These are phyloP conservation scores for Backusella tuberculispora DNA, from an alignment of 192 early-diverging fungal genomes.

Conservation along the genomic window DNA sequence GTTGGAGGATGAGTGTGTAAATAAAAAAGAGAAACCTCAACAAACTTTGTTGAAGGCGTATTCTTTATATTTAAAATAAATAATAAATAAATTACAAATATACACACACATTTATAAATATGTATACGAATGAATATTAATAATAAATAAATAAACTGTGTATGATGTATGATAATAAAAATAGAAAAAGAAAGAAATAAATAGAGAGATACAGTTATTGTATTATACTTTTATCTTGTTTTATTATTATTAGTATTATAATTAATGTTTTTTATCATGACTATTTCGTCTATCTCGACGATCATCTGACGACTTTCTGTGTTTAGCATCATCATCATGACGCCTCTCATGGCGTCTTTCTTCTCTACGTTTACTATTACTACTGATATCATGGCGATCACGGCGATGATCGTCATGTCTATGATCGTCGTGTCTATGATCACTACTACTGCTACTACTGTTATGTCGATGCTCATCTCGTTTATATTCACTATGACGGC, in stretches of 20 bases:
- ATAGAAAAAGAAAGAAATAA: too few species aligned
- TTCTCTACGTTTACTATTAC: conserved; percentile 30
- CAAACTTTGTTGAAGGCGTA: conserved; percentile 55
- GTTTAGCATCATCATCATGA: conserved; percentile 26
- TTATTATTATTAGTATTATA: not conserved
- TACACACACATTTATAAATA: not conserved
- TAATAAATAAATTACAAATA: not conserved
- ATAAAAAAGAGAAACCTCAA: conserved; percentile 45
- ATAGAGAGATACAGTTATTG: too few species aligned
- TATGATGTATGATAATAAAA: too few species aligned
- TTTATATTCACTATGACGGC: conserved; percentile 39
- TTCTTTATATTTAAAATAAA: conserved; percentile 42
- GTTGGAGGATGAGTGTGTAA: conserved; percentile 67
- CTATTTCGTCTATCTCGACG: conserved; percentile 25
- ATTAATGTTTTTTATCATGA: conserved; percentile 5
- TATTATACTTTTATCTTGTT: not conserved
- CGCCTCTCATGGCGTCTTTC: conserved; percentile 31
- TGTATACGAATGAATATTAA: too few species aligned
- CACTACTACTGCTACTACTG: conserved; percentile 33
- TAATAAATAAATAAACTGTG: too few species aligned
- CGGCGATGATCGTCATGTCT: not conserved
- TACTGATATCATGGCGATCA: conserved; percentile 20
- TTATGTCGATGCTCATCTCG: conserved; percentile 38
- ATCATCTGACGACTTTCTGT: conserved; percentile 38
- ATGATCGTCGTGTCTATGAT: not conserved